phyloP scores from a whole-genome alignment of 2,329 filamentous ascomycete genomes.

The Lizonia empirigonia region DNA sequence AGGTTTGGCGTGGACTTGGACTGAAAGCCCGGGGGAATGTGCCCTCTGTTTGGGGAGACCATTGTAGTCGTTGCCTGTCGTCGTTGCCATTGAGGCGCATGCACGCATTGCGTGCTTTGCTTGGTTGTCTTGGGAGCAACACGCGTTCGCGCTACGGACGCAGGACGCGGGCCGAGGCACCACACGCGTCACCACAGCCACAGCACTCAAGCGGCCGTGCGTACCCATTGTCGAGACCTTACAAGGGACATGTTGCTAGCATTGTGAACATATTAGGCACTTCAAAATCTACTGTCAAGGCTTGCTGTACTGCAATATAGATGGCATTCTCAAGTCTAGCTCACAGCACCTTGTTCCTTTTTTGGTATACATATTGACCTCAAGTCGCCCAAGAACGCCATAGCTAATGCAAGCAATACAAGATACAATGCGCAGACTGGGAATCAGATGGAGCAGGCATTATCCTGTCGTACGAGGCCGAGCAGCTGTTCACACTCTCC shows the following conservation, averaged over 20 bases:
- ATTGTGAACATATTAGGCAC: background rate
- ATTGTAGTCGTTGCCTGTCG: slow-evolving; percentile 42
- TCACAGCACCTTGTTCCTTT: slow-evolving; percentile 1
- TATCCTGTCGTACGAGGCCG: background rate
- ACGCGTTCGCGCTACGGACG: slow-evolving; percentile 23
- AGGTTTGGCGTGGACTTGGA: slow-evolving; percentile 57
- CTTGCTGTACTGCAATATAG: background rate
- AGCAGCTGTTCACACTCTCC: background rate
- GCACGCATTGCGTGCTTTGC: slow-evolving; percentile 29
- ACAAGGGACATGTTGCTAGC: too few relatives aligned
- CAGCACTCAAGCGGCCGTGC: too few relatives aligned
- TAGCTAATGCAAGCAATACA: slow-evolving; percentile 21
- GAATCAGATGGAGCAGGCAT: background rate
- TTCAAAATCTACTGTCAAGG: background rate
- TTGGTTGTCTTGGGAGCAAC: slow-evolving; percentile 15
- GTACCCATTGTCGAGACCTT: too few relatives aligned
- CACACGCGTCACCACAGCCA: background rate
- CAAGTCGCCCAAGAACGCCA: slow-evolving; percentile 9
- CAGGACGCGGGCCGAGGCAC: slow-evolving; percentile 21
- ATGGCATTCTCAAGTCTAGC: slow-evolving; percentile 5
- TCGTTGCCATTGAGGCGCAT: slow-evolving; percentile 19
- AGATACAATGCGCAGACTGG: slow-evolving; percentile 2
- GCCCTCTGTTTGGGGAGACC: slow-evolving; percentile 22
- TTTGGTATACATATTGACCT: slow-evolving; percentile 10
- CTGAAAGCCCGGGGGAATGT: slow-evolving; percentile 49